Evolutionary conservation across 139 green algal species (phyloP), one percentile per base, ranked within the genome.

Genomic region (Trebouxia sp.): DNA sequence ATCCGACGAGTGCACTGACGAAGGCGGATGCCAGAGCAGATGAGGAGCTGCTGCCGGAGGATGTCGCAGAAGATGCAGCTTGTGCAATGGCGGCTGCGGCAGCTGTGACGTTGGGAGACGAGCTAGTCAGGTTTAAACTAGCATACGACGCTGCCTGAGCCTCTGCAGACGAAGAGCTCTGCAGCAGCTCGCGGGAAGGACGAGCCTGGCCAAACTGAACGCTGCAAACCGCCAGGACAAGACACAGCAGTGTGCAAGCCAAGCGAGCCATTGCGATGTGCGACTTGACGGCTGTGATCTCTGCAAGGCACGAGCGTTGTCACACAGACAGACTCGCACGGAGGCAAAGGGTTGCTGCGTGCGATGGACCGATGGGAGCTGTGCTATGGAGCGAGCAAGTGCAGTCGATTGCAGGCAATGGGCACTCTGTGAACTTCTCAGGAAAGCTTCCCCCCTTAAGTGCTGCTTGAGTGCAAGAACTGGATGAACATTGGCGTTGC

Each of bases 101-200:
- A 45, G 62, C 32, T 72, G 37, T 35, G 32, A 43, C 62, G 6
- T 72, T 45, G 35, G 62, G 62, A 22, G 62, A 72, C 15, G 69
- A 56, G 38, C 53, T n/a, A 28, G 51, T 92, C 89, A 12, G 95
- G 90, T 24, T 85, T 90, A 84, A 93, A 94, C 4, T 89, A 95
- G 41, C 94, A 88, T 24, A 94, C 82, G 22, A 87, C 43, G 35
- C 82, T 86, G 39, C 84, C 88, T 17, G 92, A 76, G 26, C 92
- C 91, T 58, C 85, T 82, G 58, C 81, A 79, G 0, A 87, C 85
- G 55, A 91, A 92, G 6, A 91, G 87, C 43, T 97, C 93, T 1
- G 93, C 92, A 12, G 93, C 92, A 70, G 97, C 96, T 0, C 92
- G 5, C 62, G 62, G 26, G 62, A 32, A n/a, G 62, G 62, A 17